A percentile compares a stretch with the other conserved stretches of the same genome.
phyloP scores from a whole-genome alignment of 78 protist species.

The Pirum gemmata region DNA sequence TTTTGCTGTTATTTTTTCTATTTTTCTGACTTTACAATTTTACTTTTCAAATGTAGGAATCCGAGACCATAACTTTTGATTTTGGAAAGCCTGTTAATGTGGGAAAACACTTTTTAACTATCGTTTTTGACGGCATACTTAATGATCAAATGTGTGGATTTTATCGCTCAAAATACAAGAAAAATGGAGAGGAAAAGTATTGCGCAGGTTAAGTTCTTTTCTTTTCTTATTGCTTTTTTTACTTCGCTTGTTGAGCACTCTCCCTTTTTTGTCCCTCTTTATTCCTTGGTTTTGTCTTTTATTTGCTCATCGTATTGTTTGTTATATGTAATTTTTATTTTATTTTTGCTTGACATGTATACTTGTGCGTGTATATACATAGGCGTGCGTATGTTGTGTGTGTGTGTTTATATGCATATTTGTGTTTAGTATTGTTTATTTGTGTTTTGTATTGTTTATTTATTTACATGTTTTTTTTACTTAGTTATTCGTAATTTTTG shows the following conservation, averaged over 20 bases:
- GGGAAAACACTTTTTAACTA: background rate
- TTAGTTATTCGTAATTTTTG: no score
- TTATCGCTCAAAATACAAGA: slow-evolving; percentile 56
- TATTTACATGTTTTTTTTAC: no score
- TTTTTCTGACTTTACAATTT: no score
- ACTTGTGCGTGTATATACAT: no score
- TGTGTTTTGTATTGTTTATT: no score
- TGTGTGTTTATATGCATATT: no score
- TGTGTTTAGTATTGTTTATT: no score
- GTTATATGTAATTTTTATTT: no score
- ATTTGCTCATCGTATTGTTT: background rate
- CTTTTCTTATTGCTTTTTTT: slow-evolving; percentile 66
- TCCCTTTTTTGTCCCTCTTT: slow-evolving; percentile 42
- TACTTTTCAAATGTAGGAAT: background rate
- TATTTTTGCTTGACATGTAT: no score
- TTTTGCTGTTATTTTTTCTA: no score
- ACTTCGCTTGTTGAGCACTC: slow-evolving; percentile 72
- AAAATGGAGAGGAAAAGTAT: slow-evolving; percentile 16
- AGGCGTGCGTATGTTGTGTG: no score
- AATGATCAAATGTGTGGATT: slow-evolving; percentile 67
- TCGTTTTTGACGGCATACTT: slow-evolving; percentile 51
- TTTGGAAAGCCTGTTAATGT: background rate
- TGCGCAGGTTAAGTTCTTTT: no score
- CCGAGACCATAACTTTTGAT: background rate
- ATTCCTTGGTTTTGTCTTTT: background rate